These are phyloP conservation scores for Colletotrichum paranaense DNA, from an alignment of 2,329 filamentous ascomycete species.

Conservation along the genomic window DNA sequence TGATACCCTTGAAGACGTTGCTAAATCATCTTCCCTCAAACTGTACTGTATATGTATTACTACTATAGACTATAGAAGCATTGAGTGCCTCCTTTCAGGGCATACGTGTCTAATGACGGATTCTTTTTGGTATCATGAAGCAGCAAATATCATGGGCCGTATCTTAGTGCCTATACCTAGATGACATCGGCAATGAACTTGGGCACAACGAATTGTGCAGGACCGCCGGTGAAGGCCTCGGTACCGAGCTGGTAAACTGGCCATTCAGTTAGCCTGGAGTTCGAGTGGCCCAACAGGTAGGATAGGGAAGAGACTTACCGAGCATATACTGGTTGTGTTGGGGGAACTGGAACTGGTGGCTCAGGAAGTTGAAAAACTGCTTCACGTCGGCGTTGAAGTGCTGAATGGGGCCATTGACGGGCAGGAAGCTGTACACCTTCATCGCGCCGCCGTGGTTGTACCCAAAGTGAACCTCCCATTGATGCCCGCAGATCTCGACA, in stretches of 20 bases:
- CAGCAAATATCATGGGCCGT: neutral
- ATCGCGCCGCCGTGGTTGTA: conserved; percentile 59
- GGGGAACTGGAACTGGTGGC: conserved; percentile 53
- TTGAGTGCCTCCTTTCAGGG: neutral
- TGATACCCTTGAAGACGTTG: neutral
- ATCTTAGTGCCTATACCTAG: neutral
- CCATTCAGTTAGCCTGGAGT: neutral
- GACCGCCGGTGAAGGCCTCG: conserved; percentile 41
- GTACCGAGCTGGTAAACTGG: conserved; percentile 41
- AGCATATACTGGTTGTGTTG: conserved; percentile 41
- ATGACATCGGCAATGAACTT: conserved; percentile 38
- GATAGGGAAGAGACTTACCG: conserved; percentile 26
- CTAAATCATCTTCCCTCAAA: neutral
- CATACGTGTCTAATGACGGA: neutral
- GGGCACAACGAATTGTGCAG: conserved; percentile 38
- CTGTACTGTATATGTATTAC: conserved; percentile 7
- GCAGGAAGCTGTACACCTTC: conserved; percentile 64
- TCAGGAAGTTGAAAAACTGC: conserved; percentile 64
- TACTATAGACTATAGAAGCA: conserved; percentile 5
- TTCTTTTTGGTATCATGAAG: neutral
- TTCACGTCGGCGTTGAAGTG: conserved; percentile 65
- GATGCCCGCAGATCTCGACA: conserved; percentile 39
- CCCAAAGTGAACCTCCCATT: conserved; percentile 66
- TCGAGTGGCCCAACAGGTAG: neutral
- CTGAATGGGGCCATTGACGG: conserved; percentile 48